Percentiles rank a stretch among this genome's conserved stretches.
These are phyloP conservation scores for Adiantum capillusveneris DNA, from an alignment of 75 land plant genomes.

Conservation along the genomic window DNA sequence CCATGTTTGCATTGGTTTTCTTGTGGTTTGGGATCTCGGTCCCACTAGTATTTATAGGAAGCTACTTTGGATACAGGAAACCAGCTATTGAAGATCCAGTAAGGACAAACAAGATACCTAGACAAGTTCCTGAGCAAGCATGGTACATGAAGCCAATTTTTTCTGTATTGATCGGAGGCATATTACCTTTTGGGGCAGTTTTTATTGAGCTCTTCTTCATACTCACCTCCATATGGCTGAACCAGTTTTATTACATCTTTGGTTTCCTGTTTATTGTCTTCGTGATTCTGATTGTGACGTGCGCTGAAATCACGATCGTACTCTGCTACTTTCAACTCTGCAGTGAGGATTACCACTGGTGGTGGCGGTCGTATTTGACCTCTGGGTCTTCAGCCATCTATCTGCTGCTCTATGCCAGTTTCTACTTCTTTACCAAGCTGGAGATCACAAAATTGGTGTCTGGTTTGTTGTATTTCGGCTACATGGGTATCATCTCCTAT, in stretches of 20 bases:
- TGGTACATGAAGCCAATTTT: conserved; percentile 55
- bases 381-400: conserved; percentile 52
- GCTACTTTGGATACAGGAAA: conserved; percentile 47
- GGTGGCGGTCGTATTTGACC: conserved; percentile 58
- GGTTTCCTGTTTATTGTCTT: conserved; percentile 59
- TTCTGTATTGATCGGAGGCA: conserved; percentile 46
- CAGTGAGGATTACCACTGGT: conserved; percentile 61
- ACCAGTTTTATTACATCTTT: conserved; percentile 61
- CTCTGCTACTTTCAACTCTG: conserved; percentile 59
- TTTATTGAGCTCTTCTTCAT: conserved; percentile 57
- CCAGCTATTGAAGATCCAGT: conserved; percentile 53
- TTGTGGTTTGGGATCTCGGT: conserved; percentile 63
- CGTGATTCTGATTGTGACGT: conserved; percentile 46
- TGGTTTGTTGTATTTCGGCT: no score
- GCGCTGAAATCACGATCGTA: conserved; percentile 58
- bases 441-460: conserved; percentile 54
- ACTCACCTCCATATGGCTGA: conserved; percentile 57
- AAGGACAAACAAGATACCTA: conserved; percentile 43
- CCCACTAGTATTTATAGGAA: conserved; percentile 47
- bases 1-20: conserved; percentile 46
- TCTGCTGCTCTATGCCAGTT: conserved; percentile 41
- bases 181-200: conserved; percentile 48
- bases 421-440: conserved; percentile 56
- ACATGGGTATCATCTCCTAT: no score
- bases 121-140: conserved; percentile 55